Conservation (phyloP, 1,284 basidiomycete genomes). For the Rhodotorula sp. region DNA sequence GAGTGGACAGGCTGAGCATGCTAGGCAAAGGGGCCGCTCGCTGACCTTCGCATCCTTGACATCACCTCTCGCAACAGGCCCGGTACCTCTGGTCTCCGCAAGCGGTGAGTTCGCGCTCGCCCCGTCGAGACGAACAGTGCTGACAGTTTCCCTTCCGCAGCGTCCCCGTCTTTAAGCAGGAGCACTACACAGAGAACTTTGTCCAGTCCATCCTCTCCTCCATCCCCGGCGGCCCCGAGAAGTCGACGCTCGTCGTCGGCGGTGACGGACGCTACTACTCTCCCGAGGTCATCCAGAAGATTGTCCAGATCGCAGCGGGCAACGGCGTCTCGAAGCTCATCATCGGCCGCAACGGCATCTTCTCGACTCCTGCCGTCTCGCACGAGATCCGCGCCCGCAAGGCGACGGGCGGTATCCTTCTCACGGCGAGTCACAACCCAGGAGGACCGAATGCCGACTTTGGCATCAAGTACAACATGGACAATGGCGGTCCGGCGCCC, state of each 20-base stretch:
- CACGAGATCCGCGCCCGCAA: constrained; percentile 95
- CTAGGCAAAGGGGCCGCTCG: neutral
- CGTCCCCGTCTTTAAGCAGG: constrained; percentile 81
- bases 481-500: constrained; percentile 94
- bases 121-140: neutral
- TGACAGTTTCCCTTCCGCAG: constrained; percentile 50
- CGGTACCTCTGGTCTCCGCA: constrained; percentile 89
- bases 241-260: constrained; percentile 85
- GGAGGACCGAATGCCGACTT: constrained; percentile 97
- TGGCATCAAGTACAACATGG: constrained; percentile 98
- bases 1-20: no score
- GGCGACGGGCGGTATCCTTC: constrained; percentile 91
- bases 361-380: constrained; percentile 95
- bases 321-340: constrained; percentile 75
- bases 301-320: constrained; percentile 45
- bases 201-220: constrained; percentile 91
- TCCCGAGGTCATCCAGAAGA: constrained; percentile 58
- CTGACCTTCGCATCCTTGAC: neutral
- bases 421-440: constrained; percentile 98
- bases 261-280: constrained; percentile 96
- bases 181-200: constrained; percentile 98
- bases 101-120: constrained; percentile 59
- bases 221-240: constrained; percentile 67
- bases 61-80: constrained; percentile 51
- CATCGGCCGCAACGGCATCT: constrained; percentile 81